Evolutionary conservation across 805 yeast genomes (phyloP), one percentile per base, ranked within the genome.

Genomic region (Metschnikowia vanudenii): DNA sequence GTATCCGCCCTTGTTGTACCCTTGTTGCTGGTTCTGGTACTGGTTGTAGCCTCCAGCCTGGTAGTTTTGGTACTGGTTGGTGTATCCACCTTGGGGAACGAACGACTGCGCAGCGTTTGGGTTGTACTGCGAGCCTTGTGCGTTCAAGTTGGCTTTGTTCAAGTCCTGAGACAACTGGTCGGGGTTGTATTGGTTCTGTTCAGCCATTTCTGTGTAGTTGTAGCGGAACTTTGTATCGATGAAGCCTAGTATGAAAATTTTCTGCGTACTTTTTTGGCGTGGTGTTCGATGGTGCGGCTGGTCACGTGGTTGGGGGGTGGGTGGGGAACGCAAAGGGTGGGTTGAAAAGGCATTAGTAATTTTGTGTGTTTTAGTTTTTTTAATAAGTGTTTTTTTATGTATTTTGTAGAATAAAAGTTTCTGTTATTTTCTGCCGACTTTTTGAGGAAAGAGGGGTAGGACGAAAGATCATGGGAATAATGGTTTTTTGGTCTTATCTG

Each of bases 61-160:
- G 29, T 19, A 22, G 47, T 34, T 39, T 43, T 47, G 46, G 53
- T 52, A 47, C 31, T 46, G 54, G 41, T 47, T 45, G 36, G 49
- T 39, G 53, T 53, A 59, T 34, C 57, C 56, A 55, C 65, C 60
- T 44, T 68, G 73, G 31, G 82, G 81, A 45, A 76, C 78, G 63
- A 79, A 79, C 12, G 78, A 41, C 51, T 73, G 72, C 10, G 77
- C 76, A 32, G 69, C 70, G 51, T 68, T 72, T 26, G 85, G 81
- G 55, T 81, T 78, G 65, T 59, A 80, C 37, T 46, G 59, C 26
- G 53, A 52, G 49, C 46, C 46, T 35, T 50, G 55, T 29, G 51
- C 57, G 26, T 62, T 65, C 52, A 78, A 48, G 47, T 71, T 67
- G 49, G 74, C 55, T 52, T 75, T 69, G 52, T 69, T 74, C 57